Evolutionary conservation across 208 protist genomes (phyloP), one percentile per base, ranked within the genome.

Genomic region (Crithidia fasciculata): DNA sequence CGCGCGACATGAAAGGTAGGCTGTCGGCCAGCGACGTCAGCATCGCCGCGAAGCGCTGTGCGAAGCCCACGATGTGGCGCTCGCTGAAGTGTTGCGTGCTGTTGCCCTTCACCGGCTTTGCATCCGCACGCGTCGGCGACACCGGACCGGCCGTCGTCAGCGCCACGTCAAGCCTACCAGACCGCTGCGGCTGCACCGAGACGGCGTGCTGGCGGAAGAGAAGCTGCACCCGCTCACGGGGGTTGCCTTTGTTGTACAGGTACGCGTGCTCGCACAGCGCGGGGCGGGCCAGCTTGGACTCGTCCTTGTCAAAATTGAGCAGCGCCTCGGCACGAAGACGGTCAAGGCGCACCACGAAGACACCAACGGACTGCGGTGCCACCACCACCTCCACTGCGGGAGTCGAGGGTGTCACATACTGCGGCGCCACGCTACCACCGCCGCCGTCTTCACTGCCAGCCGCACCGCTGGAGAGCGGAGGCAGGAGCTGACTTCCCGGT

Each of bases 281-380:
- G 15, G 81, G 80, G 16, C 82, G 61, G 44, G 72, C 66, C 7
- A 76, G 62, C 58, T 53, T 74, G 37, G 68, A 70, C 59, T 86
- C 79, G 81, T 88, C 86, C 74, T 82, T 87, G 74, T 87, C 82
- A 55, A 82, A 87, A 66, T 86, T 88, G 9, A 88, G 78, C 54
- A 95, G 80, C 37, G 83, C 76, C 44, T 88, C 85, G 13, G 91
- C 83, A 12, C 86, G 80, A 43, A 74, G 63, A n/a, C 81, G 68
- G 71, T 95, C 87, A 2, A 94, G 63, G 53, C 82, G 81, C n/a
- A 96, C 87, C n/a, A 74, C 18, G 56, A 96, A 88, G 60, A 79
- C 82, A 4, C 83, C 83, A 9, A 66, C 71, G 13, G 73, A 64
- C 54, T 82, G 56, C 58, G 79, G 74, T 2, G 76, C 57, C 19